Evolutionary conservation across 208 protist species (phyloP).

Genomic region (Spongospora subterranea): DNA sequence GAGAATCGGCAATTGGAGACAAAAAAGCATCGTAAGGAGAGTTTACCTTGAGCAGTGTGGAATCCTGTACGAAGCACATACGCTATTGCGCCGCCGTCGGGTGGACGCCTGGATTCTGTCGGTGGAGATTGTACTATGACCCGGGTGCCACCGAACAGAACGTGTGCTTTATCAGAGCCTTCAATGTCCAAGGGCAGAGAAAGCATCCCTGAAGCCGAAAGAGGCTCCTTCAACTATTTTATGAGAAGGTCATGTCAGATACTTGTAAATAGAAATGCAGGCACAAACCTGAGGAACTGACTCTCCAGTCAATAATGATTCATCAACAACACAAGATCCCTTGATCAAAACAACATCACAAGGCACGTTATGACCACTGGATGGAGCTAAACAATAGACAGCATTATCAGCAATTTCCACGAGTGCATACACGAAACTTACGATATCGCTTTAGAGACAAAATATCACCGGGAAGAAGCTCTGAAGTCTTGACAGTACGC

Average conservation of each 20-base stretch:
- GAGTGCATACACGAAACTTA: background rate
- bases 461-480: constrained; percentile 69
- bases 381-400: background rate
- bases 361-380: background rate
- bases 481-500: constrained; percentile 18
- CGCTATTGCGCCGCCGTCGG: constrained; percentile 83
- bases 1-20: background rate
- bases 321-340: constrained; percentile 78
- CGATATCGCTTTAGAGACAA: constrained; percentile 2
- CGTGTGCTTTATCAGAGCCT: constrained; percentile 78
- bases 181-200: constrained; percentile 70
- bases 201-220: background rate
- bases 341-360: constrained; percentile 89
- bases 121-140: constrained; percentile 77
- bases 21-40: constrained; percentile 80
- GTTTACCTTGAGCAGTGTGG: constrained; percentile 94
- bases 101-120: constrained; percentile 57
- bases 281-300: constrained; percentile 70
- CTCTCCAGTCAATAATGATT: constrained; percentile 74
- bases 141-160: constrained; percentile 91
- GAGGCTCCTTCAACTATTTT: constrained; percentile 29
- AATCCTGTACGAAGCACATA: constrained; percentile 98
- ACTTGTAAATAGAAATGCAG: background rate
- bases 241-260: background rate
- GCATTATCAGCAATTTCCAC: constrained; percentile 40